Base-by-base conservation (phyloP, 1,139 yeast genomes). In the Citeromyces siamensis region DNA sequence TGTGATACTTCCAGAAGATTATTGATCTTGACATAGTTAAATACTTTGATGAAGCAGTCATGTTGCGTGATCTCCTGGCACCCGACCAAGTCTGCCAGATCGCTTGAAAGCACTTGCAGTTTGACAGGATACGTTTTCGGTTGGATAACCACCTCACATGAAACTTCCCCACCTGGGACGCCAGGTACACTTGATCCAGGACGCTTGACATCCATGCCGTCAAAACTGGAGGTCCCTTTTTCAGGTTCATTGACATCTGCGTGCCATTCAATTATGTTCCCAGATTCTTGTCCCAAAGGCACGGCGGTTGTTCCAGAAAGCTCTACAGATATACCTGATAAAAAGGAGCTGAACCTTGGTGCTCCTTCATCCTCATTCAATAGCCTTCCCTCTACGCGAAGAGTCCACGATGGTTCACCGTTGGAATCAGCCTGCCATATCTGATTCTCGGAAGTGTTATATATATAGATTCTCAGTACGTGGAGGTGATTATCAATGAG, bases 141-240 rank as follows among this genome's bases (percentile, higher is more conserved):
- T 57, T 88, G 84, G 42, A 90, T 66, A 7, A 88, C 82, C 40
- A 90, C 77, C 42, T 74, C 75, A 37, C 84, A 72, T 32, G 71
- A 64, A 37, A 86, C 65, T 44, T 83, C 81, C 40, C 65, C 66
- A 32, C 53, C 58, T 6, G 40, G 40, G 2, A 46, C 38, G 5
- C 38, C 42, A 5, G 53, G 52, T 22, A 53, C 42, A 45, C 64
- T 66, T 10, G 67, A 57, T 3, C 98, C 97, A 19, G 69, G 64
- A 50, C 98, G 73, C 50, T 81, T 81, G 38, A 90, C 71, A 52
- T 88, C 96, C 43, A 90, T 60, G 2, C 94, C 97, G 55, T 93
- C 97, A 52, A 90, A 86, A 41, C 59, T 68, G 38, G 50, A 54
- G 32, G 49, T 45, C 34, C 44, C 44, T 36, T 53, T 45, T 40